These are phyloP conservation scores for Benincasa hispida DNA, from an alignment of 306 rosid genomes.

Conservation along the genomic window DNA sequence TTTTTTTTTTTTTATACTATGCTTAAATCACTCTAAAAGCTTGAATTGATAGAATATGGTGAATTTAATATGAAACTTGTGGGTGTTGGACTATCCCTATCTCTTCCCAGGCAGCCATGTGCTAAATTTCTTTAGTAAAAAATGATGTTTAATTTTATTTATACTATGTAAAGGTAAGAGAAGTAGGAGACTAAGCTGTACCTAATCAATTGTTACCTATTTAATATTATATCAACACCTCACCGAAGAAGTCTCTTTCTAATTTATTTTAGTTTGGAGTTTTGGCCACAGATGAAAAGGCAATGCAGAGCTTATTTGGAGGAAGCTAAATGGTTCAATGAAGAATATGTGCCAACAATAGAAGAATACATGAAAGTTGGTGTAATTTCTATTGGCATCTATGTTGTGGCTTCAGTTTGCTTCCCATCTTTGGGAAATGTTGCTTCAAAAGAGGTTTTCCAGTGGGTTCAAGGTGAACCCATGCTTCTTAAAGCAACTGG, in stretches of 20 bases:
- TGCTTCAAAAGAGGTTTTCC: slow-evolving; percentile 1
- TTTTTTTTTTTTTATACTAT: too few species aligned
- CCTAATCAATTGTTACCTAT: too few species aligned
- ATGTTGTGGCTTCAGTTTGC: background rate
- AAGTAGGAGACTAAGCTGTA: too few species aligned
- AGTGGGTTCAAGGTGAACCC: background rate
- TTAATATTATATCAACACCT: too few species aligned
- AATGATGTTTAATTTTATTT: too few species aligned
- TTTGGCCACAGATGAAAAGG: slow-evolving; percentile 13
- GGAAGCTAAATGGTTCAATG: background rate
- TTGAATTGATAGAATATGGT: too few species aligned
- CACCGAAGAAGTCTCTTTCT: background rate
- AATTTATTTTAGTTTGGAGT: background rate
- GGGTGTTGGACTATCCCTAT: too few species aligned
- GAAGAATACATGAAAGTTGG: slow-evolving; percentile 19
- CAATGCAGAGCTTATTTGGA: background rate
- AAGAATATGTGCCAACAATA: slow-evolving; percentile 12
- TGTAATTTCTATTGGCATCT: background rate
- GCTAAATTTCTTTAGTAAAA: too few species aligned
- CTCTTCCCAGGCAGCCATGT: too few species aligned
- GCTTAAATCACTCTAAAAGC: too few species aligned
- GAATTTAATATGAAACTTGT: too few species aligned
- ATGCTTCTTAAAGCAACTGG: background rate
- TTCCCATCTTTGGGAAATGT: background rate
- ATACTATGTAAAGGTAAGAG: too few species aligned